Conservation (phyloP, 225 moss, liverwort and hornwort genomes). For the Asterella californica region DNA sequence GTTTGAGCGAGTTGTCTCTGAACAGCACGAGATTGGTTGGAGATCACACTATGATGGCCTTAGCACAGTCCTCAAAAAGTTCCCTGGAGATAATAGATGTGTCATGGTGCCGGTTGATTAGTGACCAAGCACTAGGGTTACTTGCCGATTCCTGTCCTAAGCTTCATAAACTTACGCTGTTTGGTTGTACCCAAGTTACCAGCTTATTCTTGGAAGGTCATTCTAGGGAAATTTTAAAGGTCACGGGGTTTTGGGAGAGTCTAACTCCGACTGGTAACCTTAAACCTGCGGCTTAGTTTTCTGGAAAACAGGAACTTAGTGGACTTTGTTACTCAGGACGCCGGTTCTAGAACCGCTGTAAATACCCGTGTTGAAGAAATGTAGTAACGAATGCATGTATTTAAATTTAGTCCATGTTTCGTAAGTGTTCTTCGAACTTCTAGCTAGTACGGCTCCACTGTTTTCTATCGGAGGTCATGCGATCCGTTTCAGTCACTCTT, state of each 20-base stretch:
- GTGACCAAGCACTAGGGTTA: conserved; percentile 47
- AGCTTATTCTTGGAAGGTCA: conserved; percentile 41
- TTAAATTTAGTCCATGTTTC: too few species aligned
- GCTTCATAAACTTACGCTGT: conserved; percentile 43
- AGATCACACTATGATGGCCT: conserved; percentile 42
- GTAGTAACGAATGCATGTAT: too few species aligned
- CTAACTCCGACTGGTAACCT: too few species aligned
- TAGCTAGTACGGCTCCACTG: too few species aligned
- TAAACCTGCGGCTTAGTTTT: too few species aligned
- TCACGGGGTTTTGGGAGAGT: conserved; percentile 30
- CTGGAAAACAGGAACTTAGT: too few species aligned
- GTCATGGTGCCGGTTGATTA: conserved; percentile 51
- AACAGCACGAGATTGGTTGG: conserved; percentile 49
- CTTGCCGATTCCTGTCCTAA: conserved; percentile 41
- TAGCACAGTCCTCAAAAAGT: conserved; percentile 31
- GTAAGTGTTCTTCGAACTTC: too few species aligned
- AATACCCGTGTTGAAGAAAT: too few species aligned
- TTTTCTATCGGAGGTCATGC: too few species aligned
- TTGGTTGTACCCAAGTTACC: conserved; percentile 57
- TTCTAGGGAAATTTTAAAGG: conserved; percentile 37
- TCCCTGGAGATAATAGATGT: conserved; percentile 47
- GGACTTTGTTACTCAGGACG: too few species aligned
- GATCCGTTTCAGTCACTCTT: too few species aligned
- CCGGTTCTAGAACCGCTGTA: too few species aligned
- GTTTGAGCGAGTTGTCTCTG: conserved; percentile 40